Evolutionary conservation across 2,329 filamentous ascomycete species (phyloP), one percentile per base, ranked within the genome.

Genomic region (Didymella pinodella): DNA sequence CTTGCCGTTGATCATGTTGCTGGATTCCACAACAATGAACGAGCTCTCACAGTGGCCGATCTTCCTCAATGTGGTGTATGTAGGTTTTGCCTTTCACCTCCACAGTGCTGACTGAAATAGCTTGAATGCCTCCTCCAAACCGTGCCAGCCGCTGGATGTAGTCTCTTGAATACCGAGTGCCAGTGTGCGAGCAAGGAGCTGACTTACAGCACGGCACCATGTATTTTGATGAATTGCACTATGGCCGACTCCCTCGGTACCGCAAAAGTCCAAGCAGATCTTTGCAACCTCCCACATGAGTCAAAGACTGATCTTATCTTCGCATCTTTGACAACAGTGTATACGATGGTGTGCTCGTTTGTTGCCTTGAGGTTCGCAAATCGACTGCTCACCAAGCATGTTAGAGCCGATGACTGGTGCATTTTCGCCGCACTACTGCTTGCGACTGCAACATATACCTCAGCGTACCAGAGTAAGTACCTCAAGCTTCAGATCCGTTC

Each of bases 321-420:
- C n/a, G 63, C 25, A 46, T 64, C 48, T 61, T 59, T 16, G 45
- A 61, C 44, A 11, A 50, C 61, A 4, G 59, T 65, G 1, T 71
- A 64, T 34, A 41, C 61, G 0, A 54, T 65, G 7, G 63, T 65
- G 1, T 51, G 64, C 16, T 3, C 65, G 6, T 68, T 57, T 20
- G 65, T 67, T 0, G 46, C 47, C 1, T 41, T 65, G 16, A 47
- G 68, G 36, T 58, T 69, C 7, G 54, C 61, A 1, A 63, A 64
- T 1, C 67, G 63, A 26, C 16, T 67, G 2, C 45, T 67, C 4
- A 54, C 62, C 1, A 67, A 66, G 29, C 49, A 62, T 7, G 41
- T 70, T 7, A 51, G 62, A 7, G 29, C 49, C 12, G 68, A 72
- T 44, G 66, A 73, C 34, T 69, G 55, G 10, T 57, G 69, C 18